phyloP scores from a whole-genome alignment of 192 early-diverging fungal species.

The Coemansia asiatica region DNA sequence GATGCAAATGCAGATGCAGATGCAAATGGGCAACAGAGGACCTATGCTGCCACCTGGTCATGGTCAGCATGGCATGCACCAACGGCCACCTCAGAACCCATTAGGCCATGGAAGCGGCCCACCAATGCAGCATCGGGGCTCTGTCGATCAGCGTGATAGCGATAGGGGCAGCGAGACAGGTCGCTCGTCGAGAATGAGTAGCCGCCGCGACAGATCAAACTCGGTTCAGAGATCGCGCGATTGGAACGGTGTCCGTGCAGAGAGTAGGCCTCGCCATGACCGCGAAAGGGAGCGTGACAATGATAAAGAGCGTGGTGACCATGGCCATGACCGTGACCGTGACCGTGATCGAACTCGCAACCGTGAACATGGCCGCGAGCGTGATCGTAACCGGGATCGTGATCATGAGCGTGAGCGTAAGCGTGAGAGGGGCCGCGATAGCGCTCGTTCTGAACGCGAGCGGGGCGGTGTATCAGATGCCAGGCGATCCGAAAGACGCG shows the following conservation, averaged over 20 bases:
- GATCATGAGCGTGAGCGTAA: constrained; percentile 4
- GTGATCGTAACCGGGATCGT: constrained; percentile 16
- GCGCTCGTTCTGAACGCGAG: constrained; percentile 16
- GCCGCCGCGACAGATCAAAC: constrained; percentile 26
- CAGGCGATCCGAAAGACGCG: constrained; percentile 32
- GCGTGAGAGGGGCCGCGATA: background rate
- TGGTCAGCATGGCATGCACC: constrained; percentile 24
- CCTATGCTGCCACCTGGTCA: constrained; percentile 26
- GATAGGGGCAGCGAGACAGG: constrained; percentile 37
- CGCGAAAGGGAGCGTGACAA: constrained; percentile 20
- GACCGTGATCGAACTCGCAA: constrained; percentile 10
- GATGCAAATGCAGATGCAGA: constrained; percentile 52
- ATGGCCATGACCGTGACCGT: constrained; percentile 12
- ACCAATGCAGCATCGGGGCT: background rate
- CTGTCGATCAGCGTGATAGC: constrained; percentile 28
- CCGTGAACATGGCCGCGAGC: constrained; percentile 15
- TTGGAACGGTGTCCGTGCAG: constrained; percentile 13
- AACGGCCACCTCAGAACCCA: constrained; percentile 17
- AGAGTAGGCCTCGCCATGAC: constrained; percentile 31
- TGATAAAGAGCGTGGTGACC: constrained; percentile 15
- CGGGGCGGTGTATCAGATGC: constrained; percentile 9
- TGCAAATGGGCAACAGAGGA: constrained; percentile 38
- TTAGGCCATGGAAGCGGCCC: background rate
- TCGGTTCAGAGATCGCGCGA: constrained; percentile 32
- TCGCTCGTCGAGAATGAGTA: constrained; percentile 26